Evolutionary conservation across 345 rosid genomes (phyloP), one percentile per base, ranked within the genome.

Genomic region (Dimocarpus longan): DNA sequence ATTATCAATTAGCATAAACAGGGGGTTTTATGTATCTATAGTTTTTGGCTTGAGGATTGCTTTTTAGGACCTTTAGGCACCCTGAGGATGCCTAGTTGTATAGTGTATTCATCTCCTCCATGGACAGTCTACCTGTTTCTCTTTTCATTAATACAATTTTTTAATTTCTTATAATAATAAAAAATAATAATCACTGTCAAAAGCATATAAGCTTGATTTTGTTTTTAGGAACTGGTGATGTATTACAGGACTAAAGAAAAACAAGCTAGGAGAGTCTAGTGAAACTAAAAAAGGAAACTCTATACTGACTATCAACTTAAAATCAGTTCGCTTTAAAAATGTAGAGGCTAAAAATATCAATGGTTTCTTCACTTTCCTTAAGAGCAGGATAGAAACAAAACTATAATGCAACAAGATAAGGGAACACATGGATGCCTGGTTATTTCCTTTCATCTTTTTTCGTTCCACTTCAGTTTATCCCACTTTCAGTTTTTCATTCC

Each of bases 191-290:
- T 57, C 66, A 73, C 19, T 13, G 21, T 71, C 24, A 56, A 9
- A 70, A 70, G 74, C 42, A 69, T 44, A 70, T 32, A 21, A 32
- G 57, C 26, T 59, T 59, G 64, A 59, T 10, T 72, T 32, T 72
- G 75, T 56, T 70, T 50, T 70, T 13, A 70, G 50, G 16, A 52
- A 73, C 39, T 73, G 66, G 19, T 54, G 26, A n/a, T 16, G 11
- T n/a, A 56, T 37, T 39, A 28, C 48, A 52, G 46, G 46, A 26
- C 7, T 21, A 71, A 71, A 28, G 28, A 48, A 5, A 10, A 28
- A 72, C 12, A 72, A 56, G 28, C 75, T 10, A 72, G 66, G 5
- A 72, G 50, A 71, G 26, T 32, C 46, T 15, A 71, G 46, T 37
- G 65, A 54, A n/a, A 56, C 19, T 54, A 72, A 21, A 62, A 62